Conservation (phyloP, 2,329 filamentous ascomycete genomes). For the Westerdykella sp. region DNA sequence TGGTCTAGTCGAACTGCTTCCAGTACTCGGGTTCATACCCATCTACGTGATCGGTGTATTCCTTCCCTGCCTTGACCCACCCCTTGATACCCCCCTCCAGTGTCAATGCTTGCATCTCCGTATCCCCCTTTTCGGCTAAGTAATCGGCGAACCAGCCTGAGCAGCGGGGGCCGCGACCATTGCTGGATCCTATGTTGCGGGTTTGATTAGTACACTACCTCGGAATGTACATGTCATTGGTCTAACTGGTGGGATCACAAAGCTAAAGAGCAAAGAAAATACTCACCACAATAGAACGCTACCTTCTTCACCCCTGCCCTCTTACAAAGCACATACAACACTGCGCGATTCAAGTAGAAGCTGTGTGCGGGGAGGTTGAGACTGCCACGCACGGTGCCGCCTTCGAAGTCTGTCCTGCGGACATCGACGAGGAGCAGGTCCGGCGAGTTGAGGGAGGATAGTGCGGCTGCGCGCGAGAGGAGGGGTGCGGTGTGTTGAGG, state of each 20-base stretch:
- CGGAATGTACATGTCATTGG: too few species aligned
- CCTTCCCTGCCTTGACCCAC: conserved; percentile 39
- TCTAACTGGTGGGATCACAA: neutral
- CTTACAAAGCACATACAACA: conserved; percentile 41
- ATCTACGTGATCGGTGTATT: conserved; percentile 37
- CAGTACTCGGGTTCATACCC: conserved; percentile 39
- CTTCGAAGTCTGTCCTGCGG: conserved; percentile 44
- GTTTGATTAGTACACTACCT: neutral
- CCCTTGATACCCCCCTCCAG: conserved; percentile 42
- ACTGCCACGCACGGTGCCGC: conserved; percentile 41
- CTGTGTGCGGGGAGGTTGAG: conserved; percentile 45
- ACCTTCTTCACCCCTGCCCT: conserved; percentile 42
- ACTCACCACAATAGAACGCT: conserved; percentile 43
- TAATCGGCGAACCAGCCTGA: conserved; percentile 35
- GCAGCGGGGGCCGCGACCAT: conserved; percentile 31
- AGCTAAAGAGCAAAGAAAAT: too few species aligned
- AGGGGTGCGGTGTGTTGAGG: conserved; percentile 35
- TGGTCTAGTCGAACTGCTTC: conserved; percentile 28
- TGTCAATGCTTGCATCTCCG: conserved; percentile 38
- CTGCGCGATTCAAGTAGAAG: conserved; percentile 42
- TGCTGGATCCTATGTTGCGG: conserved; percentile 23
- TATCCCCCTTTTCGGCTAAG: conserved; percentile 29
- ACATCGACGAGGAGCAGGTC: conserved; percentile 41
- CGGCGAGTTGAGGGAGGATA: conserved; percentile 32
- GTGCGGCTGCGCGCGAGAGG: conserved; percentile 34